Conservation (phyloP, 257 asterid species). For the Nicotiana paniculata region DNA sequence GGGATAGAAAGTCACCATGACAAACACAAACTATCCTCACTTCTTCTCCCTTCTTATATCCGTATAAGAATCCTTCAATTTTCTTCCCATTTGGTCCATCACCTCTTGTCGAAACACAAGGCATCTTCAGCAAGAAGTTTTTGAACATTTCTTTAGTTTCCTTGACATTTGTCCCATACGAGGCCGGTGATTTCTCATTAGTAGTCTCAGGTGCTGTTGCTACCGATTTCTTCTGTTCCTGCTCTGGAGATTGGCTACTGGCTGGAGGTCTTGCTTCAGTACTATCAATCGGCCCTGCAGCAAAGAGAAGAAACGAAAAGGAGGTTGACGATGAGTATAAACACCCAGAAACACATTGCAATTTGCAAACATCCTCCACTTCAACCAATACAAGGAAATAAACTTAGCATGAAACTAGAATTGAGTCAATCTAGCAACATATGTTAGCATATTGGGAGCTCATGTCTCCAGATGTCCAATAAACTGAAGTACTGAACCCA, state of each 20-base stretch:
- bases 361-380: not conserved
- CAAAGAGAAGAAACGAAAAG: not conserved
- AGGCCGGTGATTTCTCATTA: not conserved
- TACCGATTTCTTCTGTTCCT: not conserved
- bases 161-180: conserved; percentile 4
- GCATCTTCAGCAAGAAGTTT: conserved; percentile 50
- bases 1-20: conserved; percentile 63
- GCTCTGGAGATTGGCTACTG: not conserved
- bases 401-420: not conserved
- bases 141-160: conserved; percentile 8
- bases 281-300: not conserved
- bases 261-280: not conserved
- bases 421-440: not conserved
- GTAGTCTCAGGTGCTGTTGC: not conserved
- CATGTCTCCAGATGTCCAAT: too few species aligned
- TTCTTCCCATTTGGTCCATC: conserved; percentile 38
- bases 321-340: not conserved
- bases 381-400: not conserved
- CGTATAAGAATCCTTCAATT: conserved; percentile 58
- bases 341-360: too few species aligned
- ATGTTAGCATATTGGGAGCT: not conserved
- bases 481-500: too few species aligned
- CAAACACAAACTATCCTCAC: conserved; percentile 76
- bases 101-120: conserved; percentile 50
- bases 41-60: conserved; percentile 49